phyloP scores from a whole-genome alignment of 352 stramenopile genomes.

The Pythium plurisporium region DNA sequence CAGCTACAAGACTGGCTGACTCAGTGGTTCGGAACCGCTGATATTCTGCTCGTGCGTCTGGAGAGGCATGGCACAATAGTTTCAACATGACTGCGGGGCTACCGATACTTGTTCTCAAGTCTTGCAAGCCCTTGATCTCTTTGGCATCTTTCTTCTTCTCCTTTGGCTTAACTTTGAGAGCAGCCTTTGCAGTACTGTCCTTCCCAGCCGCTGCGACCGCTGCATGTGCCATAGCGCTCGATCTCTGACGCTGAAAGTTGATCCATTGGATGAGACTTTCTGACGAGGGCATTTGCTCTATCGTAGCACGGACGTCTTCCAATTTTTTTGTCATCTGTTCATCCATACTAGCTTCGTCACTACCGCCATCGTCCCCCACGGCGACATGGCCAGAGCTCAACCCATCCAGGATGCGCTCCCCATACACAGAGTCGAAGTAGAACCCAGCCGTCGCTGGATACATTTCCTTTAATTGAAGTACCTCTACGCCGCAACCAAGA shows the following conservation, averaged over 20 bases:
- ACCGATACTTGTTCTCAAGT: slow-evolving; percentile 44
- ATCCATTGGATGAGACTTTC: slow-evolving; percentile 68
- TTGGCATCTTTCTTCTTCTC: slow-evolving; percentile 70
- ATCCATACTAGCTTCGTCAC: slow-evolving; percentile 43
- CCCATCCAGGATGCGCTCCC: slow-evolving; percentile 46
- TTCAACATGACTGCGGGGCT: slow-evolving; percentile 71
- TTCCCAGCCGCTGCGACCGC: not conserved
- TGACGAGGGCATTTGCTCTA: slow-evolving; percentile 44
- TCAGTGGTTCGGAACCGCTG: slow-evolving; percentile 44
- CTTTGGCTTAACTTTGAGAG: slow-evolving; percentile 29
- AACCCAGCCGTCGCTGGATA: slow-evolving; percentile 45
- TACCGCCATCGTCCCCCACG: slow-evolving; percentile 34
- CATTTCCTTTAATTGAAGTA: slow-evolving; percentile 56
- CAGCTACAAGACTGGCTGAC: slow-evolving; percentile 18
- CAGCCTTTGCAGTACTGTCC: not conserved
- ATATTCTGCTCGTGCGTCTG: slow-evolving; percentile 48
- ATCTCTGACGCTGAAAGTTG: slow-evolving; percentile 58
- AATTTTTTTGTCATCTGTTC: slow-evolving; percentile 28
- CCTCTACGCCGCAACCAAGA: too few species aligned
- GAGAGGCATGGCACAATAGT: slow-evolving; percentile 56
- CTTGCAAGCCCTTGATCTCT: slow-evolving; percentile 58
- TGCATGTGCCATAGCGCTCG: slow-evolving; percentile 28
- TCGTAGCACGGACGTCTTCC: slow-evolving; percentile 24
- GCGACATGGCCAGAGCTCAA: slow-evolving; percentile 55
- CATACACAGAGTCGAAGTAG: slow-evolving; percentile 59